phyloP scores from a whole-genome alignment of 768 basidiomycete species.

The Suillus luteus region DNA sequence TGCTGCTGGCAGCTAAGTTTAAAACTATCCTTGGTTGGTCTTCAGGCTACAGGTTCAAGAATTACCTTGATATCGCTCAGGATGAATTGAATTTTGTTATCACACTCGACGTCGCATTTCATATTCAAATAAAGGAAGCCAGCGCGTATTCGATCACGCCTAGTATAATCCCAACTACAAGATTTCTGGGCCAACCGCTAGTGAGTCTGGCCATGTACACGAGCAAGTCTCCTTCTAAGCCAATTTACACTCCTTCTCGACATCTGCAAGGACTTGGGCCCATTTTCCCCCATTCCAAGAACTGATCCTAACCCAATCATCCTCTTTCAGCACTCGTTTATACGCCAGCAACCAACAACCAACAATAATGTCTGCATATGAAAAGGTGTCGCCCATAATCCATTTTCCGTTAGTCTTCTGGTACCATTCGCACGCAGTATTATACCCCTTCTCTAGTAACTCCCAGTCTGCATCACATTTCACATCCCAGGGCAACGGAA shows the following conservation, averaged over 20 bases:
- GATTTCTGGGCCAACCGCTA: no score
- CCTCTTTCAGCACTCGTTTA: conserved; percentile 22
- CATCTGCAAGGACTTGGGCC: conserved; percentile 26
- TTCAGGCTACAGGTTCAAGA: no score
- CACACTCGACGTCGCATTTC: no score
- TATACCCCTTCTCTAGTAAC: conserved; percentile 18
- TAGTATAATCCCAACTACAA: no score
- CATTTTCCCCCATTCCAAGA: conserved; percentile 31
- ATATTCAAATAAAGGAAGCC: no score
- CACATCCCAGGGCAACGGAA: conserved; percentile 41
- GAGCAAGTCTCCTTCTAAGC: neutral
- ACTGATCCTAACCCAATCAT: conserved; percentile 31
- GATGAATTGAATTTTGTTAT: no score
- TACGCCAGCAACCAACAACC: conserved; percentile 16
- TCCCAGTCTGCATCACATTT: conserved; percentile 32
- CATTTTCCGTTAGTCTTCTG: conserved; percentile 25
- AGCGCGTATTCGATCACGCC: no score
- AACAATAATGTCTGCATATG: conserved; percentile 12
- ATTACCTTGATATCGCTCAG: no score
- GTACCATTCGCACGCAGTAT: conserved; percentile 22
- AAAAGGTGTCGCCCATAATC: conserved; percentile 15
- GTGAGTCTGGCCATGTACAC: no score
- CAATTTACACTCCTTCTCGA: conserved; percentile 29
- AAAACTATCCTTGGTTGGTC: no score
- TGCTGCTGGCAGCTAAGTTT: no score